A percentile compares a stretch with the other conserved stretches of the same genome.
Evolutionary conservation across 306 rosid genomes (phyloP).

Genomic region (Quillaja saponaria): DNA sequence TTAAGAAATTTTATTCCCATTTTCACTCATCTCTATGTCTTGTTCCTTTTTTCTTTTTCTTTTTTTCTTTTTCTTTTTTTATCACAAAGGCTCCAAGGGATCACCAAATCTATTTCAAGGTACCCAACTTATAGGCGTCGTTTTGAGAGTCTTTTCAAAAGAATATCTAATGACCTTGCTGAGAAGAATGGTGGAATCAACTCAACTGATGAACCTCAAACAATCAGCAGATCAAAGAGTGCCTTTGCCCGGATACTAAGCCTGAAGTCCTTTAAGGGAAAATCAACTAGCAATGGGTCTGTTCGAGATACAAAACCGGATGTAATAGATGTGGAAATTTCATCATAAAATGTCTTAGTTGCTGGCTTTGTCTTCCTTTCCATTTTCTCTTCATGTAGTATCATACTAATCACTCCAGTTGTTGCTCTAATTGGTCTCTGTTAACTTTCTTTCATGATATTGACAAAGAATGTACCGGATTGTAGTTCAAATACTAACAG

Average conservation of each 20-base stretch:
- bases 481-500: too few species aligned
- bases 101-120: slow-evolving; percentile 86
- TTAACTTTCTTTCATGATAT: too few species aligned
- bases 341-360: slow-evolving; percentile 12
- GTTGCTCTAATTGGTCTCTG: too few species aligned
- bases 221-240: slow-evolving; percentile 73
- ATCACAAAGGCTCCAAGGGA: slow-evolving; percentile 72
- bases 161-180: slow-evolving; percentile 52
- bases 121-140: slow-evolving; percentile 83
- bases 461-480: too few species aligned
- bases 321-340: slow-evolving; percentile 49
- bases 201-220: slow-evolving; percentile 10
- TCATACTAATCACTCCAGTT: neutral
- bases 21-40: neutral
- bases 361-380: slow-evolving; percentile 5
- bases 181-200: slow-evolving; percentile 39
- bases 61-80: slow-evolving; percentile 15
- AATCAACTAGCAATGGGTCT: slow-evolving; percentile 44
- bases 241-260: slow-evolving; percentile 65
- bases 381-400: slow-evolving; percentile 9
- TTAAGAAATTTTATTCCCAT: neutral
- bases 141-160: slow-evolving; percentile 55
- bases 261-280: slow-evolving; percentile 51
- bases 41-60: neutral
- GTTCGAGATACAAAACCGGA: slow-evolving; percentile 47